These are phyloP conservation scores for Aegilops bicornis DNA, from an alignment of 176 grass and related monocot genomes.

Conservation along the genomic window DNA sequence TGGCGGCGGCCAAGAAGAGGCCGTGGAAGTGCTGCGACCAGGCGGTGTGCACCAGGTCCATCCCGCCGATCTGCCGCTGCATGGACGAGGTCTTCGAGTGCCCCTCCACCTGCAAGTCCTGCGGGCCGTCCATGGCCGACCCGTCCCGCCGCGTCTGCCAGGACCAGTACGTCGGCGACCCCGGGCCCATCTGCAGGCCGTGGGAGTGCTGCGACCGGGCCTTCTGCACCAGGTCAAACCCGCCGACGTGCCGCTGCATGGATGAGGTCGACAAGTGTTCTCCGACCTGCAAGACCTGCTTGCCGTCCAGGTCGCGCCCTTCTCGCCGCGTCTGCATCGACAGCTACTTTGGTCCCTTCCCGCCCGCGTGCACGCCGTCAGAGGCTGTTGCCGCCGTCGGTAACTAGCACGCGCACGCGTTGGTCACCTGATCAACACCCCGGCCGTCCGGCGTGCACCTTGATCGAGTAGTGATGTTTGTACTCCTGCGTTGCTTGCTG, in stretches of 20 bases:
- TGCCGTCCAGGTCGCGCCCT: neutral
- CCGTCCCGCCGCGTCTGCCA: neutral
- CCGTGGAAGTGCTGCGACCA: neutral
- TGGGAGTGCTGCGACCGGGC: neutral
- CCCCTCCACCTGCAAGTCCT: neutral
- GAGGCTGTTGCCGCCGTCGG: neutral
- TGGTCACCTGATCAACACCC: no score
- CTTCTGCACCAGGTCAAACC: neutral
- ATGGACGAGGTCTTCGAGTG: neutral
- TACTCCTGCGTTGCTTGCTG: no score
- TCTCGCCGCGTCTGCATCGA: neutral
- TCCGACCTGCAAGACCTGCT: neutral
- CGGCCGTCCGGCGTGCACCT: no score
- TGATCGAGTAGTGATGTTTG: no score
- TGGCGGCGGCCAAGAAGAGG: neutral
- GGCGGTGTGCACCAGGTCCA: neutral
- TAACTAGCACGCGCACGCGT: neutral
- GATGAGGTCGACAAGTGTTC: neutral
- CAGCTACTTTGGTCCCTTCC: neutral
- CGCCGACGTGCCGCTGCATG: neutral
- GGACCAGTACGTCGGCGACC: neutral
- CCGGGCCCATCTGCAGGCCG: neutral
- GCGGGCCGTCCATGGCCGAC: neutral
- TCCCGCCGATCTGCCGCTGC: neutral
- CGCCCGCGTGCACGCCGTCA: no score